Evolutionary conservation across 108 stramenopile species (phyloP), one percentile per base, ranked within the genome.

Genomic region (Aurantiochytrium sp.): DNA sequence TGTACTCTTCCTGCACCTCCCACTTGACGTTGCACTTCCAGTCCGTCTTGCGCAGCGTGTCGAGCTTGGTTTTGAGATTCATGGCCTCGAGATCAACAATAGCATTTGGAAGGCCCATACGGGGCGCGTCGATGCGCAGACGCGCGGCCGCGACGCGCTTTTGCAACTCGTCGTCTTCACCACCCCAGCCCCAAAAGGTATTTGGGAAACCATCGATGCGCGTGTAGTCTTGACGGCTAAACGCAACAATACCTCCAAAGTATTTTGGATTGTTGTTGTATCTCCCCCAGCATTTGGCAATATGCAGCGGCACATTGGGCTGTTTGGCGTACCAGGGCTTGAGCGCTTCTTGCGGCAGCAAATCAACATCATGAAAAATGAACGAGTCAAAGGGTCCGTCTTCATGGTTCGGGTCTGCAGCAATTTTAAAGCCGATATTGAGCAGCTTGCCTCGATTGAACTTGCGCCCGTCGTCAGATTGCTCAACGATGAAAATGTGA

Each of bases 371-470:
- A 72, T 99, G 99, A 93, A 99, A 97, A 25, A 98, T 95, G 90
- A 98, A 99, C 28, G 90, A 96, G 94, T 53, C 91, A 93, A 64
- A 95, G 55, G 44, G 60, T 42, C 60, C 88, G 45, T 89, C 58
- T 23, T 12, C 35, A 1, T 69, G 14, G 25, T 57, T 0, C 42
- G 90, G 45, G 72, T 95, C 96, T 21, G 93, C 44, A 29, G 98
- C 98, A 51, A 95, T 88, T 89, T 97, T 96, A 93, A 97, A 98
- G 25, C 99, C 99, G 88, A 98, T 97, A 89, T 99, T 99, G 44
- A 99, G 95, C 5, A 99, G 93, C 89, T 99, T 99, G 44, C 99
- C 99, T n/a, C 99, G 97, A 91, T 99, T 99, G 95, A 99, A 99
- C 91, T 99, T 99, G 5, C 96, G 94, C 16, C 92, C 90, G 90